Conservation (phyloP, 1,284 basidiomycete species). For the Cutaneotrichosporon sp. region DNA sequence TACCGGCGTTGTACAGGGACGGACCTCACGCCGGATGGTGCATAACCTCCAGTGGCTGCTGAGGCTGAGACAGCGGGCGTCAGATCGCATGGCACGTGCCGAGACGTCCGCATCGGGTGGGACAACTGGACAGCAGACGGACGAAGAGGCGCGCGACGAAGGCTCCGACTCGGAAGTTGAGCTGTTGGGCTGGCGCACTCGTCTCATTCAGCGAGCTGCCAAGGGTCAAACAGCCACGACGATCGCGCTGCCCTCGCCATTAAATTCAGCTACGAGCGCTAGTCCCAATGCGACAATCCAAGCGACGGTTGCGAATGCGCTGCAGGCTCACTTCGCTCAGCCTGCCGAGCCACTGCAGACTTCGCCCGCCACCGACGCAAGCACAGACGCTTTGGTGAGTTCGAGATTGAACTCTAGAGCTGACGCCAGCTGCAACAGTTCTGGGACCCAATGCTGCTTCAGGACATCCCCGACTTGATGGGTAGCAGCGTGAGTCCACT, state of each 20-base stretch:
- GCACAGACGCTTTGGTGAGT: conserved; percentile 10
- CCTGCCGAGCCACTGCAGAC: not conserved
- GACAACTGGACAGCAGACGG: not conserved
- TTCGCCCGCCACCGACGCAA: not conserved
- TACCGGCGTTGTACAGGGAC: conserved; percentile 13
- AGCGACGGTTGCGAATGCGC: conserved; percentile 1
- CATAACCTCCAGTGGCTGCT: conserved; percentile 26
- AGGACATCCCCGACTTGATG: conserved; percentile 3
- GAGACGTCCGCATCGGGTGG: not conserved
- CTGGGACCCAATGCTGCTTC: conserved; percentile 13
- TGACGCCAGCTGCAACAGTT: conserved; percentile 11
- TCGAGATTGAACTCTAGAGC: not conserved
- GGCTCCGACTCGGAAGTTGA: conserved; percentile 16
- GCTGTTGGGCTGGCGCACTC: conserved; percentile 28
- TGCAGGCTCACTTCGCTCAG: not conserved
- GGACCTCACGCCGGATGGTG: conserved; percentile 10
- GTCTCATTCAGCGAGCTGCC: conserved; percentile 21
- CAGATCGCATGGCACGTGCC: conserved; percentile 1
- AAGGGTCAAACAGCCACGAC: conserved; percentile 12
- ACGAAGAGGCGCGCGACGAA: not conserved
- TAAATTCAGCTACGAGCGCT: not conserved
- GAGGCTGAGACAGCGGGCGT: conserved; percentile 13
- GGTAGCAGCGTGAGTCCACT: conserved; percentile 1
- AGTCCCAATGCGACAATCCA: not conserved
- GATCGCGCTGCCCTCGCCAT: conserved; percentile 12